Evolutionary conservation across 1,284 basidiomycete species (phyloP).

Genomic region (Leucoagaricus sp.): DNA sequence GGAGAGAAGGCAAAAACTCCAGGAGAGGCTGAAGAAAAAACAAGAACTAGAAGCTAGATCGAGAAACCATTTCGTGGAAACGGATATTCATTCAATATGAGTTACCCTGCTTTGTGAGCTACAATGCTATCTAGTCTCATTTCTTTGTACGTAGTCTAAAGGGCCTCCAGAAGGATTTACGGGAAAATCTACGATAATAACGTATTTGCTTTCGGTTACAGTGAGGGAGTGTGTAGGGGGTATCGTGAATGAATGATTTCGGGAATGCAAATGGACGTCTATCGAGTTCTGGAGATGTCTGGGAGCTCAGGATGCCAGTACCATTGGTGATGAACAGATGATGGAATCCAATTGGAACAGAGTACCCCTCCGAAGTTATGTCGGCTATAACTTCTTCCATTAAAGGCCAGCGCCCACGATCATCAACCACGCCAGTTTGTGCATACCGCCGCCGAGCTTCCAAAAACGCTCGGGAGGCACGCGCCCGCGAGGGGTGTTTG

Average conservation of each 20-base stretch:
- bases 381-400: slow-evolving; percentile 47
- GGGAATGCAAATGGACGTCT: slow-evolving; percentile 2
- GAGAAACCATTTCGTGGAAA: background rate
- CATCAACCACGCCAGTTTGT: slow-evolving; percentile 1
- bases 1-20: slow-evolving; percentile 17
- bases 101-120: background rate
- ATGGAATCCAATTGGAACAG: slow-evolving; percentile 47
- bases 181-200: no score
- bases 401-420: slow-evolving; percentile 33
- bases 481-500: slow-evolving; percentile 5
- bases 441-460: slow-evolving; percentile 1
- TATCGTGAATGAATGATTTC: background rate
- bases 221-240: slow-evolving; percentile 13
- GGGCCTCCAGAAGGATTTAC: no score
- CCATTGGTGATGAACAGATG: slow-evolving; percentile 38
- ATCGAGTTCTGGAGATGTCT: slow-evolving; percentile 5
- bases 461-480: slow-evolving; percentile 13
- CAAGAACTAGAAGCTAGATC: slow-evolving; percentile 3
- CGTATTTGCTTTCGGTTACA: no score
- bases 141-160: no score
- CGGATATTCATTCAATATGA: background rate
- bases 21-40: slow-evolving; percentile 11
- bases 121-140: background rate
- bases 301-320: background rate
- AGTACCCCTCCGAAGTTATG: slow-evolving; percentile 46